phyloP scores from a whole-genome alignment of 352 stramenopile genomes.

The Pythium aristosporum region DNA sequence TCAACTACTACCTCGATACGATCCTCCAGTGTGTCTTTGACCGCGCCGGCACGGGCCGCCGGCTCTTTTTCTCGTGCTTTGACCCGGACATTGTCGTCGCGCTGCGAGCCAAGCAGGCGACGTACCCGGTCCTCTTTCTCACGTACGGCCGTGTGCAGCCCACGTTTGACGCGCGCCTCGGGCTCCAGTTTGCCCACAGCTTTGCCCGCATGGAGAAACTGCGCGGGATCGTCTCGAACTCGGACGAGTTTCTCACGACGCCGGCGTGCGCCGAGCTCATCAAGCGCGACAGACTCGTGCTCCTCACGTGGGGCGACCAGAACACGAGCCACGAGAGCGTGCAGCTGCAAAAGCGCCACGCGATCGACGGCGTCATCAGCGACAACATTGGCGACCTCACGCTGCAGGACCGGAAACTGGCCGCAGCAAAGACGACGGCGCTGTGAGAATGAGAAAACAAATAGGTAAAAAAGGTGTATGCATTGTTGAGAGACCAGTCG shows the following conservation, averaged over 20 bases:
- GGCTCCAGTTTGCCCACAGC: constrained; percentile 62
- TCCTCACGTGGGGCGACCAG: constrained; percentile 78
- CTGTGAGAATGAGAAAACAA: background rate
- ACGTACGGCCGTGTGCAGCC: constrained; percentile 60
- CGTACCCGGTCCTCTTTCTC: constrained; percentile 75
- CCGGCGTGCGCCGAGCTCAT: constrained; percentile 50
- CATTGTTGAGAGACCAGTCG: no score
- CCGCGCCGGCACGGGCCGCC: constrained; percentile 42
- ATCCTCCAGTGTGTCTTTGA: constrained; percentile 77
- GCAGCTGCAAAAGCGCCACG: constrained; percentile 66
- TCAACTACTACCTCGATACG: constrained; percentile 73
- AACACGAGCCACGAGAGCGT: constrained; percentile 76
- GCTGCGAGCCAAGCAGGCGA: constrained; percentile 67
- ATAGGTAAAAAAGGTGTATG: no score
- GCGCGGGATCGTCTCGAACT: constrained; percentile 75
- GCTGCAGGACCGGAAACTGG: constrained; percentile 7
- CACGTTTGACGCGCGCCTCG: constrained; percentile 50
- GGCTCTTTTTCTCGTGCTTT: constrained; percentile 86
- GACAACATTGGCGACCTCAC: constrained; percentile 81
- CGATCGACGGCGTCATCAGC: constrained; percentile 77
- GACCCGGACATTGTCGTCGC: constrained; percentile 65
- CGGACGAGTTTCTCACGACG: constrained; percentile 56
- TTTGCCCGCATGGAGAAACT: constrained; percentile 66
- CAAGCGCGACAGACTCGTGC: constrained; percentile 41
- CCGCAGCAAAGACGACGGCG: background rate